phyloP scores from a whole-genome alignment of 768 basidiomycete species.

The Suillus subaureus region DNA sequence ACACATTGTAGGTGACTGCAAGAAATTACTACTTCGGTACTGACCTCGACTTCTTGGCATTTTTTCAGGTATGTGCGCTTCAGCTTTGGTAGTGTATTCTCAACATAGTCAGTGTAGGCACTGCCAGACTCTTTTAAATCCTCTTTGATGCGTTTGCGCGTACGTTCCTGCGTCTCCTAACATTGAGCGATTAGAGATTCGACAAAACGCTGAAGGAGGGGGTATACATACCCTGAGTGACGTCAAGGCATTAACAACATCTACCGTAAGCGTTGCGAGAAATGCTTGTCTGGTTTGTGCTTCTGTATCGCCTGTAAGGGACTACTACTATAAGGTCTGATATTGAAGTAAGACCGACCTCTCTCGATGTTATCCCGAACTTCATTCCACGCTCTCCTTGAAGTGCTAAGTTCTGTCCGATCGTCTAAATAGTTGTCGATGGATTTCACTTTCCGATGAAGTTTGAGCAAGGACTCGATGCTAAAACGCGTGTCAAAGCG shows the following conservation, averaged over 20 bases:
- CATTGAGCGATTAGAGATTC: constrained; percentile 9
- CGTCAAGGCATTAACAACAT: constrained; percentile 73
- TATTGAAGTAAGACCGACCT: constrained; percentile 44
- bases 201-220: background rate
- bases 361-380: constrained; percentile 84
- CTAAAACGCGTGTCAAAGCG: constrained; percentile 39
- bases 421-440: constrained; percentile 76
- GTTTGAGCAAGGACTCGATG: constrained; percentile 69
- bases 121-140: constrained; percentile 79
- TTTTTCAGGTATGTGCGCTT: constrained; percentile 82
- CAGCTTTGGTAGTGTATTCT: constrained; percentile 76
- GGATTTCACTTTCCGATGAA: constrained; percentile 72
- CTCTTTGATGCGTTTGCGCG: constrained; percentile 89
- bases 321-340: background rate
- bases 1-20: constrained; percentile 9
- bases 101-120: constrained; percentile 82
- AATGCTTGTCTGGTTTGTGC: constrained; percentile 82
- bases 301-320: constrained; percentile 48
- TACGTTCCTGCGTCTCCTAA: constrained; percentile 89
- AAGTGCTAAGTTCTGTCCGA: constrained; percentile 61
- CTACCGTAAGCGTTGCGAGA: constrained; percentile 64
- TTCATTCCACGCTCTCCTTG: constrained; percentile 80
- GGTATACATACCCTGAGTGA: constrained; percentile 56
- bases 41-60: constrained; percentile 85
- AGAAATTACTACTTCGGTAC: constrained; percentile 14